Evolutionary conservation across 768 basidiomycete species (phyloP).

Genomic region (Nidularia pulvinata): DNA sequence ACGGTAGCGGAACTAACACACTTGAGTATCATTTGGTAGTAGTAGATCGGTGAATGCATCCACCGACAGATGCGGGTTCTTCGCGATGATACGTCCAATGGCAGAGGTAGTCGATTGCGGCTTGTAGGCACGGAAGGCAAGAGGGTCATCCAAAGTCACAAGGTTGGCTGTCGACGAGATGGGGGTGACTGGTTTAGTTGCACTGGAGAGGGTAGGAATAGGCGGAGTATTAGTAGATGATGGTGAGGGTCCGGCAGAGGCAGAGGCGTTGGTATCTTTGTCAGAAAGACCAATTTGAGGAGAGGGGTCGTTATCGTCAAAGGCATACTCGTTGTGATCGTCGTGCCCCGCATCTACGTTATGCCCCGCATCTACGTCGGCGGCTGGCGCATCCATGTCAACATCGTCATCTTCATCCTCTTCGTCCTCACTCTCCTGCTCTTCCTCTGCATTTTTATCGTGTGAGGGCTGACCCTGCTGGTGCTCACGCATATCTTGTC

Average conservation of each 20-base stretch:
- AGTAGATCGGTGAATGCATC: slow-evolving; percentile 13
- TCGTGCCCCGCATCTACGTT: not conserved
- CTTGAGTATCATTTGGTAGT: not conserved
- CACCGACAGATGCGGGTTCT: slow-evolving; percentile 10
- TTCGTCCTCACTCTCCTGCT: not conserved
- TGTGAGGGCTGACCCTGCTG: not conserved
- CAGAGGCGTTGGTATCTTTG: too few species aligned
- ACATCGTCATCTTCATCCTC: not conserved
- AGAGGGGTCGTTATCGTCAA: not conserved
- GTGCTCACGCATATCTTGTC: not conserved
- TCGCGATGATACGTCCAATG: slow-evolving; percentile 9
- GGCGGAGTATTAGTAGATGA: too few species aligned
- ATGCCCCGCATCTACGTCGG: not conserved
- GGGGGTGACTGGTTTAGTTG: too few species aligned
- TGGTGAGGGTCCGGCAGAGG: too few species aligned
- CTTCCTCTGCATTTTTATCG: not conserved
- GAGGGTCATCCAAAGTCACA: not conserved
- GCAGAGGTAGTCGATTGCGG: slow-evolving; percentile 5
- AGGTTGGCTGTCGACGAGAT: not conserved
- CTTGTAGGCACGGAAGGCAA: slow-evolving; percentile 10
- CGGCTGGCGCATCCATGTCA: not conserved
- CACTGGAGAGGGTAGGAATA: too few species aligned
- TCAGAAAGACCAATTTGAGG: too few species aligned
- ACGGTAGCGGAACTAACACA: not conserved
- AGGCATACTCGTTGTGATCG: not conserved